These are phyloP conservation scores for Pseudisothecium myosuroides DNA, from an alignment of 225 moss, liverwort and hornwort species.

Conservation along the genomic window DNA sequence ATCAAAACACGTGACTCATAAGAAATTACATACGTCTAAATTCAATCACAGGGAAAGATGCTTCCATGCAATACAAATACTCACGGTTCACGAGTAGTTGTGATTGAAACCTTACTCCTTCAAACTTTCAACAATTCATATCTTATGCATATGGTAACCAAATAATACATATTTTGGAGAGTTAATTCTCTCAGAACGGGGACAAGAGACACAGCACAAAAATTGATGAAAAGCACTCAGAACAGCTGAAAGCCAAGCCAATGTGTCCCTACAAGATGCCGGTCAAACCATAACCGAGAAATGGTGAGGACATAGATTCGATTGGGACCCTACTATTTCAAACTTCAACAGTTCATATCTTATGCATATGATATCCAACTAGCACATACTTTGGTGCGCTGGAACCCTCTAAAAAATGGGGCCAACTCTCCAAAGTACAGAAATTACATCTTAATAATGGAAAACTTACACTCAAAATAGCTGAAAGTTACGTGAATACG, in stretches of 20 bases:
- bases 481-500: too few species aligned
- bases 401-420: background rate
- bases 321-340: background rate
- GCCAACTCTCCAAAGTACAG: background rate
- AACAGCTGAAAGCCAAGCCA: background rate
- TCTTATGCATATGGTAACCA: background rate
- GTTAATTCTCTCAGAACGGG: background rate
- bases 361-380: background rate
- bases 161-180: too few species aligned
- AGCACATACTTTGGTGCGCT: background rate
- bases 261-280: background rate
- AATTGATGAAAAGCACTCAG: background rate
- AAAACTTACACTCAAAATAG: background rate
- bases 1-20: background rate
- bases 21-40: background rate
- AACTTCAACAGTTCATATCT: background rate
- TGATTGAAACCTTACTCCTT: background rate
- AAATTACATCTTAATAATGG: background rate
- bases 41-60: background rate
- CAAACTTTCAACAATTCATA: background rate
- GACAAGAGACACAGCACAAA: background rate
- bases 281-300: background rate
- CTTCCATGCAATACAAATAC: background rate
- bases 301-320: background rate
- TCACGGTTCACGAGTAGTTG: background rate